A percentile compares a stretch with the other conserved stretches of the same genome.
Evolutionary conservation across 2,329 filamentous ascomycete species (phyloP).

Genomic region (Aspergillus clavatus): DNA sequence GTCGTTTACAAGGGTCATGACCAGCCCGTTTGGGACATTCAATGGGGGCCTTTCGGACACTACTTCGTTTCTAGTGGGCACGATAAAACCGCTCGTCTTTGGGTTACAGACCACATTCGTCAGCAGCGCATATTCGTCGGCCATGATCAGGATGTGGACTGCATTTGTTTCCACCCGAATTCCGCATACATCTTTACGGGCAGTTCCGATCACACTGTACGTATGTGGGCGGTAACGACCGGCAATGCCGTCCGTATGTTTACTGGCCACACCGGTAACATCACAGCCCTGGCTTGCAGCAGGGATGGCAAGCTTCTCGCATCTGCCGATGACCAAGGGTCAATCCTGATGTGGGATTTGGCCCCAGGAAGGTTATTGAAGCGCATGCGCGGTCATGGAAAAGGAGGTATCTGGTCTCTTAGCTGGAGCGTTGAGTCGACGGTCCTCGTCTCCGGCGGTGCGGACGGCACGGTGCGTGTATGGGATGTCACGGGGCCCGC

Average conservation of each 20-base stretch:
- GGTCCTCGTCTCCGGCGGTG: slow-evolving; percentile 81
- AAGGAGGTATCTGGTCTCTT: slow-evolving; percentile 88
- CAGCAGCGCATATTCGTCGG: slow-evolving; percentile 84
- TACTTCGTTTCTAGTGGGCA: slow-evolving; percentile 87
- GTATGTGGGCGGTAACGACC: slow-evolving; percentile 93
- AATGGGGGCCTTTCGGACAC: slow-evolving; percentile 89
- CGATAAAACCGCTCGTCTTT: slow-evolving; percentile 85
- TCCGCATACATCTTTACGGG: slow-evolving; percentile 90
- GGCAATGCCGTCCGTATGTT: slow-evolving; percentile 87
- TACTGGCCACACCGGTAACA: slow-evolving; percentile 81
- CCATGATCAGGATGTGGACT: slow-evolving; percentile 89
- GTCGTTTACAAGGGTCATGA: slow-evolving; percentile 93
- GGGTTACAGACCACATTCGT: slow-evolving; percentile 88
- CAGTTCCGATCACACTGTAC: slow-evolving; percentile 85
- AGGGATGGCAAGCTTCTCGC: slow-evolving; percentile 88
- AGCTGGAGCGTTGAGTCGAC: slow-evolving; percentile 91
- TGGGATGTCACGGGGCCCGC: slow-evolving; percentile 82
- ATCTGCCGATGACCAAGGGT: slow-evolving; percentile 80
- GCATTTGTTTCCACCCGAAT: slow-evolving; percentile 91
- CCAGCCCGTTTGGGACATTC: slow-evolving; percentile 79
- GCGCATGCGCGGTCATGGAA: slow-evolving; percentile 87
- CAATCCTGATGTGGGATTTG: slow-evolving; percentile 92
- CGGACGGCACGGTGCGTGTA: slow-evolving; percentile 85
- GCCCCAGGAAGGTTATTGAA: slow-evolving; percentile 82
- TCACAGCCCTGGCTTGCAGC: slow-evolving; percentile 78